phyloP scores from a whole-genome alignment of 768 basidiomycete species.

The Tricholoma sp. region DNA sequence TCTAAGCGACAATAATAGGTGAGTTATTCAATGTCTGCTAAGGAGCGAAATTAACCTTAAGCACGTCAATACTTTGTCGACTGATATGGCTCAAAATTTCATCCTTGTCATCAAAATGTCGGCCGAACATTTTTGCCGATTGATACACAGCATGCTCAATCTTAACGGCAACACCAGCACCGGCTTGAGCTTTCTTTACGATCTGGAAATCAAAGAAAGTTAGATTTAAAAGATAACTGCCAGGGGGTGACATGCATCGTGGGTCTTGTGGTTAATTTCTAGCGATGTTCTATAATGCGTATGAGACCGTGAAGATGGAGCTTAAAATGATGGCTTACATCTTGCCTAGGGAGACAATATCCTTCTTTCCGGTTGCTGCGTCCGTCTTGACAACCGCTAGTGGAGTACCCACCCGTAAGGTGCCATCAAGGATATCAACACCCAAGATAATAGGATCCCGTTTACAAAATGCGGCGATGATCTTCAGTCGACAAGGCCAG shows the following conservation, averaged over 20 bases:
- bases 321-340: conserved; percentile 53
- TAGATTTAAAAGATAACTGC: neutral
- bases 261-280: conserved; percentile 93
- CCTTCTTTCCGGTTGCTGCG: conserved; percentile 80
- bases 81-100: conserved; percentile 89
- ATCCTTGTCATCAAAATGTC: conserved; percentile 95
- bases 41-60: conserved; percentile 58
- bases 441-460: conserved; percentile 97
- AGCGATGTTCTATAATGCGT: conserved; percentile 68
- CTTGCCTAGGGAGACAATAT: conserved; percentile 88
- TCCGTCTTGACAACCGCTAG: conserved; percentile 94
- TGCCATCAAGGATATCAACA: conserved; percentile 93
- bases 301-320: neutral
- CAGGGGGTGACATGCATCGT: conserved; percentile 49
- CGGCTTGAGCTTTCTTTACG: conserved; percentile 92
- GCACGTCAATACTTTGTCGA: conserved; percentile 89
- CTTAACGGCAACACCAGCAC: conserved; percentile 95
- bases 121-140: conserved; percentile 90
- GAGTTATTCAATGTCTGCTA: neutral
- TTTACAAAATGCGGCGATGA: conserved; percentile 91
- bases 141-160: conserved; percentile 97
- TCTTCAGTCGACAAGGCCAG: conserved; percentile 94
- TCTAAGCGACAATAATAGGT: conserved; percentile 35
- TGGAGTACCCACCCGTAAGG: conserved; percentile 87
- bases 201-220: conserved; percentile 40